phyloP scores from a whole-genome alignment of 2,329 filamentous ascomycete species.

The Aspergillus fumigatiaffinis region DNA sequence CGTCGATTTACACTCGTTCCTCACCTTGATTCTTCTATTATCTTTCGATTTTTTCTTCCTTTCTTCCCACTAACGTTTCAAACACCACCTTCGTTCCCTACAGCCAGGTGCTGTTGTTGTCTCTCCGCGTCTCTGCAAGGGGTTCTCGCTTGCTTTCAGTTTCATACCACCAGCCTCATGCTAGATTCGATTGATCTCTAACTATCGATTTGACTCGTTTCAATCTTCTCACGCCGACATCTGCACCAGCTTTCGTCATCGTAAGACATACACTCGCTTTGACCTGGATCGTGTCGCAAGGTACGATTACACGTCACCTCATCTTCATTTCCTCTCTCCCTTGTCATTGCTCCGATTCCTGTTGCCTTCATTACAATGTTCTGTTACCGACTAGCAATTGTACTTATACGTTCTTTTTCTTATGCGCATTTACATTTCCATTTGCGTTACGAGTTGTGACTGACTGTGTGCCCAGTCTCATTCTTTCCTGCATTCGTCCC shows the following conservation, averaged over 20 bases:
- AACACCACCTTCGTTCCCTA: conserved; percentile 12
- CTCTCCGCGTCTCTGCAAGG: conserved; percentile 19
- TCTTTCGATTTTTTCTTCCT: conserved; percentile 9
- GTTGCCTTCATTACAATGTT: neutral
- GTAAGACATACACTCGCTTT: conserved; percentile 11
- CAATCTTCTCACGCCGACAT: conserved; percentile 4
- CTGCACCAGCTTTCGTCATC: conserved; percentile 5
- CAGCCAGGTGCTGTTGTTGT: conserved; percentile 27
- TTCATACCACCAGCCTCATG: conserved; percentile 13
- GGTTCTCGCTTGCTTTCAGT: conserved; percentile 12
- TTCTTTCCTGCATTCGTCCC: neutral
- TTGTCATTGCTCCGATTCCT: neutral
- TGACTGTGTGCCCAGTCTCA: neutral
- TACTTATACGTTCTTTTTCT: neutral
- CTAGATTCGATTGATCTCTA: conserved; percentile 7
- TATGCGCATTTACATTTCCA: neutral
- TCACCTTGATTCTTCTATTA: conserved; percentile 10
- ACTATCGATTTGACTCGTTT: conserved; percentile 8
- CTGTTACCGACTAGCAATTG: neutral
- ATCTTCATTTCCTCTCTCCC: conserved; percentile 1
- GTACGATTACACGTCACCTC: conserved; percentile 6
- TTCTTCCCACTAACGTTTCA: conserved; percentile 18
- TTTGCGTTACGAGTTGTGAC: neutral
- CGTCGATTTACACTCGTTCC: conserved; percentile 20
- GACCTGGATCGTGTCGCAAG: conserved; percentile 4